Base-by-base conservation (phyloP, 208 protist species). In the Spongospora subterranea region DNA sequence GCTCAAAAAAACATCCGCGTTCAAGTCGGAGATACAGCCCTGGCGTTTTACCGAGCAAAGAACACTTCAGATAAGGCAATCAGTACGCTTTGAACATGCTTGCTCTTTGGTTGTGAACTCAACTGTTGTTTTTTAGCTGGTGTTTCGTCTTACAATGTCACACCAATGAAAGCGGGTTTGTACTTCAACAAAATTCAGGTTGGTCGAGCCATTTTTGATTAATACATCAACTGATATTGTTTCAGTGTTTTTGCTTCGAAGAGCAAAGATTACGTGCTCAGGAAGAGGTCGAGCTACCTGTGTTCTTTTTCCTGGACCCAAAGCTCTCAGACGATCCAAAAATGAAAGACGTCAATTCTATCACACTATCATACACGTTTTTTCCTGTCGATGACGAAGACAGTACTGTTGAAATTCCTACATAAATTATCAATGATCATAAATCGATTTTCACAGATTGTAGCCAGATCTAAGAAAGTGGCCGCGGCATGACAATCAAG, bases 61-160 rank as follows among this genome's bases (percentile, higher is more conserved):
- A 93, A 93, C 88, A 38, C 65, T 17, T 88, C 82, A 0, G 45
- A 77, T 45, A 43, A 90, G n/a, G 89, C 92, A 11, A 90, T 93
- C 90, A 90, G 71, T 82, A 82, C 6, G 71, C 35, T 65, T 29
- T 11, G 76, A 11, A 39, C 76, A 11, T 39, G 76, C 76, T 39
- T 20, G 35, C 17, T 0, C 38, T 46, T 17, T 89, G 13, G 11
- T 54, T 40, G 41, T 54, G 6, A 40, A 38, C 29, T n/a, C 11
- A 32, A 54, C 17, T n/a, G 20, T 6, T 32, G n/a, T 39, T 54
- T 39, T 17, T 6, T 20, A 45, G 88, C 90, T 0, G 92, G 90
- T 35, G 92, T 93, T 20, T 65, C 92, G 29, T 89, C 92, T 41
- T 93, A 93, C 66, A 93, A 93, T 45, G 90, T 93, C 45, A 88